Conservation (phyloP, 1,139 yeast genomes). For the Pichia terricola region DNA sequence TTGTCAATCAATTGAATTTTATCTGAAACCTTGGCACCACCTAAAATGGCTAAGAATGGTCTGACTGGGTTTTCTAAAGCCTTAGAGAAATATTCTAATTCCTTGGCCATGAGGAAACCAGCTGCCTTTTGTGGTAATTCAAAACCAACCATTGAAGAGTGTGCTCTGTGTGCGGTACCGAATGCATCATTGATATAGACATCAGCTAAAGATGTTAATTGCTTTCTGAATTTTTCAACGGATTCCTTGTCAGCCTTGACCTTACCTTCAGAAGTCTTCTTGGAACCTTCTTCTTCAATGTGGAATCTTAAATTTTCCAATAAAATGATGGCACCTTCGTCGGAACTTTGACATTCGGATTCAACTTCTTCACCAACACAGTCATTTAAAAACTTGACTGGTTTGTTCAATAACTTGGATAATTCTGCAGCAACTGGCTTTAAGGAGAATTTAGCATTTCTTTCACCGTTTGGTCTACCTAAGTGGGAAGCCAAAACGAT, state of each 20-base stretch:
- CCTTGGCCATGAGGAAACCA: constrained; percentile 96
- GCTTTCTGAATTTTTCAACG: constrained; percentile 77
- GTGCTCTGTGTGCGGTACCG: constrained; percentile 99
- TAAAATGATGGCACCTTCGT: constrained; percentile 65
- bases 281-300: constrained; percentile 92
- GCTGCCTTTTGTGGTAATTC: constrained; percentile 91
- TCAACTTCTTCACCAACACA: constrained; percentile 86
- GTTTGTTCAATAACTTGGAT: constrained; percentile 56
- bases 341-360: constrained; percentile 58
- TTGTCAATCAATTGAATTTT: constrained; percentile 96
- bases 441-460: constrained; percentile 71
- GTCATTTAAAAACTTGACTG: constrained; percentile 73
- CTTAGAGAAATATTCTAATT: constrained; percentile 90
- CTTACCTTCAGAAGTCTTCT: constrained; percentile 80
- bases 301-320: constrained; percentile 96
- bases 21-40: constrained; percentile 98
- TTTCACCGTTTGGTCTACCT: constrained; percentile 96
- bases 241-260: constrained; percentile 78
- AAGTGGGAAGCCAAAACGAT: constrained; percentile 89
- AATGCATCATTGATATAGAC: constrained; percentile 96
- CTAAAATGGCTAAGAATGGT: constrained; percentile 95
- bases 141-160: constrained; percentile 95
- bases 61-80: constrained; percentile 94
- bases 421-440: constrained; percentile 88
- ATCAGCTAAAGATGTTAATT: constrained; percentile 84